phyloP scores from a whole-genome alignment of 768 basidiomycete genomes.

The Tylopilus vinaceipallidus region DNA sequence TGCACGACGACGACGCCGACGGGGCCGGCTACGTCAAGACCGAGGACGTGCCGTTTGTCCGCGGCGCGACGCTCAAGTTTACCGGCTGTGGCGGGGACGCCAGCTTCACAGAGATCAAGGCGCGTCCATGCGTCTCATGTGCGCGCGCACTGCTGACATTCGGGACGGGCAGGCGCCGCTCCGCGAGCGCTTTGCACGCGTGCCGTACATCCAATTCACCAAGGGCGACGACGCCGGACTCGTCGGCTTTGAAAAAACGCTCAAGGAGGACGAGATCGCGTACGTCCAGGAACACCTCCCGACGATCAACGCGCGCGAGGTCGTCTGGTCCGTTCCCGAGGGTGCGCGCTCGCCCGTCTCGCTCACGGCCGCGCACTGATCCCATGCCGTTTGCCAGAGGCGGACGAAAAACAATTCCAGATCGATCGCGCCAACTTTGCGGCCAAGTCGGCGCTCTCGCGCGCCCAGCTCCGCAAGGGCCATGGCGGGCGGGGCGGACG shows the following conservation, averaged over 20 bases:
- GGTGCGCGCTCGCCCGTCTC: constrained; percentile 39
- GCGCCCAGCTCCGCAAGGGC: constrained; percentile 41
- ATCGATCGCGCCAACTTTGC: constrained; percentile 71
- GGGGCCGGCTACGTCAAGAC: constrained; percentile 43
- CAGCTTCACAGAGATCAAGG: constrained; percentile 62
- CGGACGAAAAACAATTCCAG: constrained; percentile 69
- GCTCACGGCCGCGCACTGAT: not conserved
- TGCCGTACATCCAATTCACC: constrained; percentile 47
- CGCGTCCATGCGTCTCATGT: constrained; percentile 6
- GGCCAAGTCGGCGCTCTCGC: constrained; percentile 46
- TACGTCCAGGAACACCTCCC: constrained; percentile 65
- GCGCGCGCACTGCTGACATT: not conserved
- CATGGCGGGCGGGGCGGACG: constrained; percentile 43
- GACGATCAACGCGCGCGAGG: constrained; percentile 60
- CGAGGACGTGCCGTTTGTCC: constrained; percentile 42
- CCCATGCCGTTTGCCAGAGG: constrained; percentile 46
- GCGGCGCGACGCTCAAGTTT: constrained; percentile 48
- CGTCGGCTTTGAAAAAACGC: constrained; percentile 57
- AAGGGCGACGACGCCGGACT: constrained; percentile 47
- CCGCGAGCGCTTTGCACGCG: constrained; percentile 44
- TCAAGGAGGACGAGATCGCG: constrained; percentile 72
- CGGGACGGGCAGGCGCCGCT: constrained; percentile 39
- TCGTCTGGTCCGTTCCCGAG: constrained; percentile 61
- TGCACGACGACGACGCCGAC: constrained; percentile 51
- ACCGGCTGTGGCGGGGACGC: constrained; percentile 55